Base-by-base conservation (phyloP, 208 protist genomes). In the Acanthamoeba healyi region DNA sequence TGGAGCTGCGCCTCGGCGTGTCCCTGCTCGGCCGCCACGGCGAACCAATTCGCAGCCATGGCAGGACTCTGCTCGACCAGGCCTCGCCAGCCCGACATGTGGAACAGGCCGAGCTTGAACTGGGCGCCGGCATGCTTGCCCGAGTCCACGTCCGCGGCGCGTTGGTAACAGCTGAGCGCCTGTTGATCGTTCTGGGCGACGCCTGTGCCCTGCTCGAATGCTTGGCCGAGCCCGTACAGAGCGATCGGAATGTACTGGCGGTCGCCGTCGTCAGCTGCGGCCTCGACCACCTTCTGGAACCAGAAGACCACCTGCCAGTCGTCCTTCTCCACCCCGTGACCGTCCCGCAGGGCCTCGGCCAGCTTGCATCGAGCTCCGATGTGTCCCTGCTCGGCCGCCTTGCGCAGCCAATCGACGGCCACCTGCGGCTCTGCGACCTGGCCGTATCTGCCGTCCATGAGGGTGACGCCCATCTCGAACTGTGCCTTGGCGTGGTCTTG, bases 1-100 rank as follows among this genome's bases (percentile, higher is more conserved):
- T 86, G 56, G 51, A 94, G 61, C 65, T 90, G 82, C 70, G 93
- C 93, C 4, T 94, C 79, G 19, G 93, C 46, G 70, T 94, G 70
- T 44, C 93, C 93, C 32, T 61, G 24, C 24, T 94, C 82, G 14
- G 93, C 93, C 9, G 82, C 93, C 40, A 51, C 26, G 38, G n/a
- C 14, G 74, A 88, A 88, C 49, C 34, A 44, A 19, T 72, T 51
- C n/a, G 42, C 44, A 0, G 91, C 91, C 51, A 74, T 63, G 24
- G 51, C 42, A 3, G 26, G 22, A 36, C 26, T 54, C 40, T 34
- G 14, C 5, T 38, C 49, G 46, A 90, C 77, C 29, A 42, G 79
- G 79, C 63, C 15, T 29, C 89, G 51, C 17, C 74, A 19, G 9
- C 63, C 79, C 63, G 72, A 84, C 32, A 90, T 44, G 51, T 94